Percentiles rank a stretch among this genome's conserved stretches.
Evolutionary conservation across 1,284 basidiomycete species (phyloP).

Genomic region (Amylostereum areolatum): DNA sequence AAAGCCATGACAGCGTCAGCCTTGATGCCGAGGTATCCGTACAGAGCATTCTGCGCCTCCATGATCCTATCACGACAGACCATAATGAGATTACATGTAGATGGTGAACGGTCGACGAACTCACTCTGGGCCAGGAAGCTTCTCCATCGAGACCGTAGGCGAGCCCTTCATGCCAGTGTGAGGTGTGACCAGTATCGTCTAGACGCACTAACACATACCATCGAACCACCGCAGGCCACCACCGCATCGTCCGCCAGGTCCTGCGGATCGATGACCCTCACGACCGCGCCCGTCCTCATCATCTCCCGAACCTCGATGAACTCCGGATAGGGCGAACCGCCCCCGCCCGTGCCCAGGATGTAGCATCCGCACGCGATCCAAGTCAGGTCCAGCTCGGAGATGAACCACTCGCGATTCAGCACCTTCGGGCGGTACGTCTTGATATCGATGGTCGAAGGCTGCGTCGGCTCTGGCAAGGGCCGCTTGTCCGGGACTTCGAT

Average conservation of each 20-base stretch:
- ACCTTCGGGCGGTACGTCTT: conserved; percentile 26
- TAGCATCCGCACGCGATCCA: conserved; percentile 18
- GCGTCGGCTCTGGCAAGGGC: background rate
- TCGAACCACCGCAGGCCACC: conserved; percentile 8
- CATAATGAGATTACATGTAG: background rate
- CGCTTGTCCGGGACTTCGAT: background rate
- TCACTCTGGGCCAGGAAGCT: conserved; percentile 5
- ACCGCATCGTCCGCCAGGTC: conserved; percentile 10
- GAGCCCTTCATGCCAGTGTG: conserved; percentile 24
- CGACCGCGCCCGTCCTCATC: conserved; percentile 13
- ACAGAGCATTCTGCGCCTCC: conserved; percentile 7
- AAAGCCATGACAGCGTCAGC: conserved; percentile 11
- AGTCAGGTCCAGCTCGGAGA: conserved; percentile 29
- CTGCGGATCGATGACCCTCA: conserved; percentile 15
- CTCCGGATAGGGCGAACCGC: conserved; percentile 16
- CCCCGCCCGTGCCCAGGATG: conserved; percentile 20
- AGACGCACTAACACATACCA: no score
- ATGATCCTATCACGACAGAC: conserved; percentile 5
- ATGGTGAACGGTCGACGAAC: background rate
- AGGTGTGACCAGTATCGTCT: no score
- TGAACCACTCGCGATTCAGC: conserved; percentile 23
- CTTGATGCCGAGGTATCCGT: conserved; percentile 4
- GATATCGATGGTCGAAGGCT: conserved; percentile 16
- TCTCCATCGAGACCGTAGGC: conserved; percentile 21
- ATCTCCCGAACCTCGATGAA: conserved; percentile 16